Evolutionary conservation across 768 basidiomycete genomes (phyloP), one percentile per base, ranked within the genome.

Genomic region (Glaciozyma martinii): DNA sequence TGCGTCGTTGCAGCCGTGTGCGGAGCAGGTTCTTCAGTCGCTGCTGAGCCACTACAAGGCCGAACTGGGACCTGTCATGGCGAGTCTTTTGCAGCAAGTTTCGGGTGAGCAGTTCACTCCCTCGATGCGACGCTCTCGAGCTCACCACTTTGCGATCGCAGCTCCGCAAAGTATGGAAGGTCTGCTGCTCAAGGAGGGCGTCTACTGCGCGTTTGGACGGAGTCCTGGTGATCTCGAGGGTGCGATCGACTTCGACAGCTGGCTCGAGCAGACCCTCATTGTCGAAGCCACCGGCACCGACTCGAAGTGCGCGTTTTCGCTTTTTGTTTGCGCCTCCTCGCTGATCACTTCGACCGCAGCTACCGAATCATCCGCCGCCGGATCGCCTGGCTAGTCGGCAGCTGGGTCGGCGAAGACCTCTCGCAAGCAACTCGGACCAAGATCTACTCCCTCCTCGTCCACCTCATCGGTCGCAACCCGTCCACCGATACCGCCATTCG

Each of bases 341-440:
- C 19, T 56, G 37, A 23, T 27, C 3, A 59, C 60, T 49, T 42
- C 40, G 46, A 47, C 15, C 49, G 33, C 62, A 94, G 92, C 63
- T 90, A 87, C 74, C 87, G 89, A 1, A 88, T 98, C 60, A 83
- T 98, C 66, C 94, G 97, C 76, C 84, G 91, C n/a, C 83, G 93
- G 40, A 87, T 97, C 68, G 91, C 93, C 1, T 95, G 92, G 91
- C 79, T 97, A 6, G 82, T 97, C 54, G 92, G 93, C 30, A 87
- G 86, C 80, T 91, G 90, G 88, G 81, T 90, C 42, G 79, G 83
- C 19, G 87, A 90, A 55, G 81, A 82, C 40, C 46, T 66, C 63
- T 84, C 84, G 67, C 52, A 81, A 19, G 80, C 84, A 2, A 82
- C 83, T 54, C 83, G 86, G 65, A 78, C 83, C 3, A 77, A 80